Conservation (phyloP, 169 alveolate genomes). For the Pseudocohnilembus persalinus region DNA sequence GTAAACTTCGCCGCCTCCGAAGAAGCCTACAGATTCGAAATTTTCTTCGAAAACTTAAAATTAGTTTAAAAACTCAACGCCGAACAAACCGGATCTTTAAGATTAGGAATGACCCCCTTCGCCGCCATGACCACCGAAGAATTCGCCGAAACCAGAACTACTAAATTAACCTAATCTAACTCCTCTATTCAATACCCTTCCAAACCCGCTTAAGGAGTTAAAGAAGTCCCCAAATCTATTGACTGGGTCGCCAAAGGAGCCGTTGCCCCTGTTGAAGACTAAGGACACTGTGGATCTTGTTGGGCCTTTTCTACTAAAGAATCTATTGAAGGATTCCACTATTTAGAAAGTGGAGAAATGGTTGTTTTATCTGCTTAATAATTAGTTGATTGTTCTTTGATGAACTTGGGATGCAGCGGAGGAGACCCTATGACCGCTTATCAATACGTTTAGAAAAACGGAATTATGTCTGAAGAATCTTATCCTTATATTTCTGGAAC, state of each 20-base stretch:
- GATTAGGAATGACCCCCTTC: neutral
- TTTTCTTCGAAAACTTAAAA: neutral
- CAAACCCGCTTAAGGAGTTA: neutral
- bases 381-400: slow-evolving; percentile 87
- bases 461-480: slow-evolving; percentile 52
- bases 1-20: neutral
- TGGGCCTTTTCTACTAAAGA: slow-evolving; percentile 93
- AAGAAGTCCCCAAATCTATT: neutral
- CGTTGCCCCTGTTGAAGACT: slow-evolving; percentile 59
- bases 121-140: neutral
- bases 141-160: neutral
- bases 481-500: slow-evolving; percentile 71
- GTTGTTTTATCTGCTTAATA: slow-evolving; percentile 87
- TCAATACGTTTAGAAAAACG: slow-evolving; percentile 66
- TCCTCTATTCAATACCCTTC: neutral
- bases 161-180: neutral
- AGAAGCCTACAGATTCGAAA: neutral
- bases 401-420: slow-evolving; percentile 89
- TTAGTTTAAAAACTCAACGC: neutral
- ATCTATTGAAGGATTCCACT: slow-evolving; percentile 83
- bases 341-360: slow-evolving; percentile 68
- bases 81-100: neutral
- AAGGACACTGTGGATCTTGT: slow-evolving; percentile 87
- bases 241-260: slow-evolving; percentile 64
- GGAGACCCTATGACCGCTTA: slow-evolving; percentile 86